Evolutionary conservation across 805 yeast genomes (phyloP), one percentile per base, ranked within the genome.

Genomic region (Yamadazyma sp.): DNA sequence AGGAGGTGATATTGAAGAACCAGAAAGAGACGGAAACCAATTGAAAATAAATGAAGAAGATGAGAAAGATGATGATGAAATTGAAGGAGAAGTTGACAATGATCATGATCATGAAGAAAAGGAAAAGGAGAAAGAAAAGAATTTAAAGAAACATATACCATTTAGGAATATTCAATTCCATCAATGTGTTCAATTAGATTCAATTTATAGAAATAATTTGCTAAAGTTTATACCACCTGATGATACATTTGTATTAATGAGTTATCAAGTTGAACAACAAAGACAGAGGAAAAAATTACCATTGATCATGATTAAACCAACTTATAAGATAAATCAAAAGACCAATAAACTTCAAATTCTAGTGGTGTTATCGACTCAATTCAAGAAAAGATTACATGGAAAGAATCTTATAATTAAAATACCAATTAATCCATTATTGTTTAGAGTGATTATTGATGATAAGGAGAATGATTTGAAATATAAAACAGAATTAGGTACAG

Each of bases 191-290:
- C 70, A 83, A 33, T 60, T 86, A 24, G 75, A 81, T 2, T 70
- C 80, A 33, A 73, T 84, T 43, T 94, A 89, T 55, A 55, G 62
- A 12, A 70, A 73, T 5, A 81, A 87, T 47, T 73, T 78, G 38
- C 77, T 89, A 21, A 76, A 80, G 19, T 89, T 88, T 55, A 76
- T 83, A 12, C 96, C 97, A 11, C 96, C 96, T 0, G 96, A 87
- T 32, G 72, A 66, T 38, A 55, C 62, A 36, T 69, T 69, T 33
- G 48, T 51, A 2, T 48, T 66, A 2, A 55, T 68, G 51, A 53
- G 63, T 3, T 63, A 65, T 40, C 52, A 72, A 4, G 69, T 67
- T 27, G 75, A 73, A 13, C 60, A 61, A 24, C 66, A 57, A 35
- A 53, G 68, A 16, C 68, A 67, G 31, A 48, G 45, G 24, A 36